A percentile compares a stretch with the other conserved stretches of the same genome.
phyloP scores from a whole-genome alignment of 2,329 filamentous ascomycete species.

The Sporothrix protearum region DNA sequence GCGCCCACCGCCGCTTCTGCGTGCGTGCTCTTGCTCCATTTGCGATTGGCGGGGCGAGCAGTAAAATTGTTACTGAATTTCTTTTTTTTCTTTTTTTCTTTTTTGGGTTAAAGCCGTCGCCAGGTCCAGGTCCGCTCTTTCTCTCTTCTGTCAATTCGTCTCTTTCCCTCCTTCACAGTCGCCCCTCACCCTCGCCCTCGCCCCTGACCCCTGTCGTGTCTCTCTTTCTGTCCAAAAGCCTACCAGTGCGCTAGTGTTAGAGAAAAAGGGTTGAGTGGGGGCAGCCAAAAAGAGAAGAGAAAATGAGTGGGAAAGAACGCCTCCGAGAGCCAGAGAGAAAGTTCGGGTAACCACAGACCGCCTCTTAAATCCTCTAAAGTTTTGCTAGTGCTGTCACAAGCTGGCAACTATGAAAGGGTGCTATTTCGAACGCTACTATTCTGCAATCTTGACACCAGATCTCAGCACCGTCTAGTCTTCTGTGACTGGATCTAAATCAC shows the following conservation, averaged over 20 bases:
- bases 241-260: constrained; percentile 18
- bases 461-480: background rate
- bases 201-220: constrained; percentile 12
- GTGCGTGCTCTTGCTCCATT: constrained; percentile 12
- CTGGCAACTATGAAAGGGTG: background rate
- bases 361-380: background rate
- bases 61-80: constrained; percentile 11
- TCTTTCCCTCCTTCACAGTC: background rate
- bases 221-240: background rate
- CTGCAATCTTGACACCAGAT: background rate
- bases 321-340: background rate
- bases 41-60: constrained; percentile 16
- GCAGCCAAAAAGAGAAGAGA: background rate
- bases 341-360: constrained; percentile 4
- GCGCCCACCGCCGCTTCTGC: background rate
- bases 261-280: constrained; percentile 14
- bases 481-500: background rate
- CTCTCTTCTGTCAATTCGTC: background rate
- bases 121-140: background rate
- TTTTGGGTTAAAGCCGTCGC: background rate
- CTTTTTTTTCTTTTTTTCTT: constrained; percentile 13
- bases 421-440: background rate
- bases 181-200: constrained; percentile 16
- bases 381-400: background rate
- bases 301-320: too few species aligned